A percentile compares a stretch with the other conserved stretches of the same genome.
These are phyloP conservation scores for Fusarium tuaranense DNA, from an alignment of 2,329 filamentous ascomycete genomes.

Conservation along the genomic window DNA sequence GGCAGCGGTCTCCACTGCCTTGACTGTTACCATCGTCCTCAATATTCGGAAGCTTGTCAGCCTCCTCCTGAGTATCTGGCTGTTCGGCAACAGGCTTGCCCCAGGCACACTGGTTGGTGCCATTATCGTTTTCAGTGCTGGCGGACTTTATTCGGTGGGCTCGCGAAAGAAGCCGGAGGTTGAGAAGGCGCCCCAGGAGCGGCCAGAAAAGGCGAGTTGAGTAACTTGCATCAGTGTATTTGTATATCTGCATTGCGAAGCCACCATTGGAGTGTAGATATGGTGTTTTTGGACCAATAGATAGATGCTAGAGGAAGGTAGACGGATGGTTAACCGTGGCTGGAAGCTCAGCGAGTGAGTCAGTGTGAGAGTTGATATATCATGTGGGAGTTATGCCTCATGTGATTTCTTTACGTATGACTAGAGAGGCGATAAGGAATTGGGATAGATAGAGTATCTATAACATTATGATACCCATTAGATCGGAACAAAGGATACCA, in stretches of 20 bases:
- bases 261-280: slow-evolving; percentile 12
- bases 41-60: slow-evolving; percentile 96
- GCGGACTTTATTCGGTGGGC: slow-evolving; percentile 91
- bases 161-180: slow-evolving; percentile 47
- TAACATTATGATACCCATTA: neutral
- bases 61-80: slow-evolving; percentile 88
- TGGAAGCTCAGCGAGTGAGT: too few relatives aligned
- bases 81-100: slow-evolving; percentile 89
- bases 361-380: too few relatives aligned
- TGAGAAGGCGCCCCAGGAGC: slow-evolving; percentile 11
- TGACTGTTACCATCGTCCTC: slow-evolving; percentile 96
- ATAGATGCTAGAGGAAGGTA: neutral
- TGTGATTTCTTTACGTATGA: too few relatives aligned
- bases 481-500: neutral
- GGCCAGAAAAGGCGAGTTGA: slow-evolving; percentile 36
- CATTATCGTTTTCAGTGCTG: slow-evolving; percentile 87
- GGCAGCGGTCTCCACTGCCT: slow-evolving; percentile 85
- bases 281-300: slow-evolving; percentile 8
- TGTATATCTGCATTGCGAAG: neutral
- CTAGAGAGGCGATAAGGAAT: neutral
- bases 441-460: neutral
- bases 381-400: too few relatives aligned
- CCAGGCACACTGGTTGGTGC: slow-evolving; percentile 84
- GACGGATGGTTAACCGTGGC: too few relatives aligned
- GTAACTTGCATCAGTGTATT: neutral